phyloP scores from a whole-genome alignment of 2,329 filamentous ascomycete species.

The Stachybotrys chlorohalonatus region DNA sequence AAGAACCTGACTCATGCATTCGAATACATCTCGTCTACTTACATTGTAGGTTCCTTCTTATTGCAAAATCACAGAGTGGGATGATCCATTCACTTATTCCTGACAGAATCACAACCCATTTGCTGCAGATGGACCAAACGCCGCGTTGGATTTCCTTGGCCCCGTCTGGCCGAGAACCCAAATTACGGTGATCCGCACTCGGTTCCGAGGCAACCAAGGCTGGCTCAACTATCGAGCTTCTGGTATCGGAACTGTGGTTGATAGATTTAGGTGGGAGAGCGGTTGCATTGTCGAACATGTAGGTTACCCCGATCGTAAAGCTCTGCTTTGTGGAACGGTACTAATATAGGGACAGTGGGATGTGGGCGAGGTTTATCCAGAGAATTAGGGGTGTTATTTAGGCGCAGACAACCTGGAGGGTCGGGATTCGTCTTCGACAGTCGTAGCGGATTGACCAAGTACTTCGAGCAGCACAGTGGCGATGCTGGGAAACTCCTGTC shows the following conservation, averaged over 20 bases:
- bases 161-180: background rate
- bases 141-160: background rate
- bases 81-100: background rate
- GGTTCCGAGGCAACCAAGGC: slow-evolving; percentile 4
- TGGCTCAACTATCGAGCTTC: slow-evolving; percentile 9
- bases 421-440: too few relatives aligned
- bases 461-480: background rate
- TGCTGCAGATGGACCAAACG: background rate
- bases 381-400: background rate
- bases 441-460: too few relatives aligned
- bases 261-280: slow-evolving; percentile 9
- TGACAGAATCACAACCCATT: background rate
- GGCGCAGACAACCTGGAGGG: too few relatives aligned
- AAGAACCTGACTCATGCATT: slow-evolving; percentile 1
- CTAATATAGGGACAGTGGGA: background rate
- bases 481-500: too few relatives aligned
- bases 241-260: slow-evolving; percentile 5
- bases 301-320: slow-evolving; percentile 1
- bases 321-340: background rate
- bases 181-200: slow-evolving; percentile 2
- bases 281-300: slow-evolving; percentile 10
- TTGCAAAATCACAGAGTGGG: background rate
- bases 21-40: background rate
- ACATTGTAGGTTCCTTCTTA: background rate
- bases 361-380: slow-evolving; percentile 1